Percentiles rank a stretch among this genome's conserved stretches.
phyloP scores from a whole-genome alignment of 768 basidiomycete species.

The Multifurca ochricompacta region DNA sequence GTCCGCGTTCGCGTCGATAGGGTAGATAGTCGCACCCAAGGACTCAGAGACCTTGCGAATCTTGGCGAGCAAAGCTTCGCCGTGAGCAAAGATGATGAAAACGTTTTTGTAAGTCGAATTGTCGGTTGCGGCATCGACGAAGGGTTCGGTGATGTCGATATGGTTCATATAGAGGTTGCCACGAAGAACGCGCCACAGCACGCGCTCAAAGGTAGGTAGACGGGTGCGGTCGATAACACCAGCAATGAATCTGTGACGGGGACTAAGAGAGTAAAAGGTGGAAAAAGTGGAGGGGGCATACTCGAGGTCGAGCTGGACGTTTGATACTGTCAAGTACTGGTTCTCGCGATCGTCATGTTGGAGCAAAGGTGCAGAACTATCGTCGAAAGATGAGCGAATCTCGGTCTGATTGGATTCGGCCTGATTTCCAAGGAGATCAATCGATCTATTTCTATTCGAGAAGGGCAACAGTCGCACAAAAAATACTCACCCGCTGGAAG shows the following conservation, averaged over 20 bases:
- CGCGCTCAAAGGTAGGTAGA: conserved; percentile 90
- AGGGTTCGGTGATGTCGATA: conserved; percentile 88
- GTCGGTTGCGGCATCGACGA: conserved; percentile 79
- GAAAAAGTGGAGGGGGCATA: conserved; percentile 30
- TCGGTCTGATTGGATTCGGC: conserved; percentile 72
- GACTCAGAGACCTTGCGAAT: conserved; percentile 98
- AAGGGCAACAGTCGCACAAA: not conserved
- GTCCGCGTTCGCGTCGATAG: conserved; percentile 90
- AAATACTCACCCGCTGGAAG: conserved; percentile 66
- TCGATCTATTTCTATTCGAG: not conserved
- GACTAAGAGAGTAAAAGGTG: conserved; percentile 24
- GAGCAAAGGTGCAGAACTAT: conserved; percentile 82
- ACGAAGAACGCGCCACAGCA: conserved; percentile 95
- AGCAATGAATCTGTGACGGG: conserved; percentile 70
- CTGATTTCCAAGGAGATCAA: conserved; percentile 40
- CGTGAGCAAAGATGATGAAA: conserved; percentile 99
- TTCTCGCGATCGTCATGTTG: conserved; percentile 84
- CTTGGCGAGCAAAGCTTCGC: conserved; percentile 85
- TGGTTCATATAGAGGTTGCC: conserved; percentile 99
- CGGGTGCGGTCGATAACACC: conserved; percentile 93
- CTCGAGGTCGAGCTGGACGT: conserved; percentile 82
- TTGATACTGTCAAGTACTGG: conserved; percentile 39
- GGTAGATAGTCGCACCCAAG: conserved; percentile 97
- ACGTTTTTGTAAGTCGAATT: conserved; percentile 92
- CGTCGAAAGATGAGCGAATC: conserved; percentile 86